These are phyloP conservation scores for Plantago lanceolata DNA, from an alignment of 305 asterid genomes.

Conservation along the genomic window DNA sequence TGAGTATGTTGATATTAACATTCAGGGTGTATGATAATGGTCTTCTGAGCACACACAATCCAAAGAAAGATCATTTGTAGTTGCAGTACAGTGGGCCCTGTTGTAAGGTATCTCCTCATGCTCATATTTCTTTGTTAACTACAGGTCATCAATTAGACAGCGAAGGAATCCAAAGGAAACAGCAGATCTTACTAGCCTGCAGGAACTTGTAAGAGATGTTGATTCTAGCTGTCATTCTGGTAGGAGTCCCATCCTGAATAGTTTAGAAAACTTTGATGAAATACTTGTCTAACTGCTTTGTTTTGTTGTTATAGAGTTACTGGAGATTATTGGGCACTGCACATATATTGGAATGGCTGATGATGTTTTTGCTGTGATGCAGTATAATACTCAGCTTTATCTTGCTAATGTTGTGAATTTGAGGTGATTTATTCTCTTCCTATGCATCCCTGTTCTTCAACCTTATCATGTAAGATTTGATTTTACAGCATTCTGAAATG, in stretches of 20 bases:
- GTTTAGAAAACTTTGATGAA: conserved; percentile 15
- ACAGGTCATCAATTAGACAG: conserved; percentile 77
- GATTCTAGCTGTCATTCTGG: conserved; percentile 73
- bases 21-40: conserved; percentile 9
- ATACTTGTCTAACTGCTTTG: conserved; percentile 13
- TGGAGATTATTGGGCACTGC: conserved; percentile 77
- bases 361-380: conserved; percentile 76
- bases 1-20: conserved; percentile 3
- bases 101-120: conserved; percentile 24
- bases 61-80: conserved; percentile 13
- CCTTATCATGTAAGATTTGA: too few species aligned
- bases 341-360: conserved; percentile 96
- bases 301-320: conserved; percentile 56
- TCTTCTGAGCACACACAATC: conserved; percentile 1
- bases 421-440: conserved; percentile 52
- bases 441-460: conserved; percentile 3
- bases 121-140: conserved; percentile 15
- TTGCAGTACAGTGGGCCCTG: conserved; percentile 7
- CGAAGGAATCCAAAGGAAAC: conserved; percentile 87
- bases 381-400: conserved; percentile 82
- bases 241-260: conserved; percentile 29
- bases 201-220: conserved; percentile 67
- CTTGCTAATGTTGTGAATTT: conserved; percentile 82
- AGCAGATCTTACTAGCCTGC: conserved; percentile 89
- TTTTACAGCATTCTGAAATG: neutral